A percentile compares a stretch with the other conserved stretches of the same genome.
Conservation (phyloP, 257 asterid genomes). For the Sherardia arvensis region DNA sequence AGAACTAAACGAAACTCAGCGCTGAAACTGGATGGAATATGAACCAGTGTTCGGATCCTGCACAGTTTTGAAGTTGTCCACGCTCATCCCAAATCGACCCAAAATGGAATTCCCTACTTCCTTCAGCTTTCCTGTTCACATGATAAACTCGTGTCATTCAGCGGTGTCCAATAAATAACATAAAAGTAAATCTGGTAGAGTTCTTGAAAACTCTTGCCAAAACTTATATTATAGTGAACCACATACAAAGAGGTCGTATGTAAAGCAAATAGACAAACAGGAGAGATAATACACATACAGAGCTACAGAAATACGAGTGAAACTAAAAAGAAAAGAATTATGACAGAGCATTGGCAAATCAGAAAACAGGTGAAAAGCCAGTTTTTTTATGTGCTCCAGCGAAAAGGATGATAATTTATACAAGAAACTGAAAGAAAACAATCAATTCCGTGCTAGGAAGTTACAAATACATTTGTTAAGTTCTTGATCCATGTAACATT, state of each 20-base stretch:
- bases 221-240: too few relatives aligned
- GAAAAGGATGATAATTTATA: neutral
- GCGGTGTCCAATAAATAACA: too few relatives aligned
- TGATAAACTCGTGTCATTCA: neutral
- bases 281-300: neutral
- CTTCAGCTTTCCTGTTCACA: slow-evolving; percentile 65
- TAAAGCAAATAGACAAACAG: neutral
- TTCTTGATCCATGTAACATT: too few relatives aligned
- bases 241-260: neutral
- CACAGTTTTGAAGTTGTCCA: slow-evolving; percentile 84
- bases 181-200: neutral
- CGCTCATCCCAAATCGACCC: slow-evolving; percentile 94
- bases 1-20: slow-evolving; percentile 21
- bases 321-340: neutral
- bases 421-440: neutral
- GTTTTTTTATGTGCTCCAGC: too few relatives aligned
- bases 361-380: neutral
- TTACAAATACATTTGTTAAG: too few relatives aligned
- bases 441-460: neutral
- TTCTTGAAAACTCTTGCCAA: neutral
- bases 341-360: neutral
- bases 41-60: slow-evolving; percentile 91
- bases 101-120: slow-evolving; percentile 85
- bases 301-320: neutral
- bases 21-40: slow-evolving; percentile 66